Evolutionary conservation across 768 basidiomycete species (phyloP).

Genomic region (Trametes cingulata): DNA sequence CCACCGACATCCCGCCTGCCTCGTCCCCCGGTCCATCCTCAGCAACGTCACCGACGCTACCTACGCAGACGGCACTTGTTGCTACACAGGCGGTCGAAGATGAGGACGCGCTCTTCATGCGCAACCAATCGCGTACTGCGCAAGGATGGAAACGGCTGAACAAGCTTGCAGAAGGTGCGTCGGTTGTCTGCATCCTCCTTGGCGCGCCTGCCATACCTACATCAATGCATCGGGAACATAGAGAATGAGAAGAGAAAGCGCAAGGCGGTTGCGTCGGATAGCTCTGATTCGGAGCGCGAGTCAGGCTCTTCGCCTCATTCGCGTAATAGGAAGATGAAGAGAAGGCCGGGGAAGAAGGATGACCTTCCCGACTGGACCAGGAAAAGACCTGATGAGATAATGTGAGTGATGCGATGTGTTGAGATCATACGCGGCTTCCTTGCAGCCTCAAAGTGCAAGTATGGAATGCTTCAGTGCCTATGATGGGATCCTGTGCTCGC

Average conservation of each 20-base stretch:
- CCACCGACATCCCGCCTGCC: slow-evolving; percentile 14
- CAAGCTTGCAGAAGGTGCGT: slow-evolving; percentile 55
- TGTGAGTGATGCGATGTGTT: slow-evolving; percentile 3
- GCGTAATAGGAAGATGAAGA: slow-evolving; percentile 13
- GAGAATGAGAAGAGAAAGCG: slow-evolving; percentile 13
- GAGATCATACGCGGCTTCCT: not conserved
- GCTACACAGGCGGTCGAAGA: slow-evolving; percentile 39
- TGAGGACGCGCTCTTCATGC: slow-evolving; percentile 70
- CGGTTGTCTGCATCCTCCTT: not conserved
- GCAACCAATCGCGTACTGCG: slow-evolving; percentile 57
- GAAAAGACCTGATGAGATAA: slow-evolving; percentile 7
- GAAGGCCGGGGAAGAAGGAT: not conserved
- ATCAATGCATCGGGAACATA: not conserved
- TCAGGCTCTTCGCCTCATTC: slow-evolving; percentile 5
- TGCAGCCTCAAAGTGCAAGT: not conserved
- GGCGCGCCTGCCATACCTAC: not conserved
- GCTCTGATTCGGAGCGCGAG: slow-evolving; percentile 16
- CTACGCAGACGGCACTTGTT: slow-evolving; percentile 4
- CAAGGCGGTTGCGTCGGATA: slow-evolving; percentile 5
- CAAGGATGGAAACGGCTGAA: slow-evolving; percentile 63
- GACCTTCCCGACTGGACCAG: slow-evolving; percentile 23
- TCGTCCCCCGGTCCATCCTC: slow-evolving; percentile 18
- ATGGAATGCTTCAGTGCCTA: not conserved
- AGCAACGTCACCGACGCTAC: slow-evolving; percentile 7
- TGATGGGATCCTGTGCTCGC: not conserved